These are phyloP conservation scores for Pleurotus platypus DNA, from an alignment of 768 basidiomycete genomes.

Conservation along the genomic window DNA sequence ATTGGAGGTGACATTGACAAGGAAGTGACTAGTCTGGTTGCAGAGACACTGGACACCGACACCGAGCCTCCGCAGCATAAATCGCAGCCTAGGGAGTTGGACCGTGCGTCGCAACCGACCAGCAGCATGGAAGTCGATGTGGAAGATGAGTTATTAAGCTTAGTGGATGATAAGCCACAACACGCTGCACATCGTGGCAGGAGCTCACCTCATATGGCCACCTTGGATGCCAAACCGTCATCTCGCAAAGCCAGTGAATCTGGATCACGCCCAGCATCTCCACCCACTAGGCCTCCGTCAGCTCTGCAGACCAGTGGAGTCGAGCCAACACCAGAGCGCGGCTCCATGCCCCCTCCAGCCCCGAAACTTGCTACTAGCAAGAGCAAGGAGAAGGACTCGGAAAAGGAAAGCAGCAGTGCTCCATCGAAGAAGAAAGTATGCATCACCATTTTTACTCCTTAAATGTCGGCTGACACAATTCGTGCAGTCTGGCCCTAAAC, in stretches of 20 bases:
- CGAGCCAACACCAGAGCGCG: conserved; percentile 36
- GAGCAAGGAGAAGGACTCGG: conserved; percentile 27
- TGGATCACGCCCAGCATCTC: conserved; percentile 10
- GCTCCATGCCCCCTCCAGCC: conserved; percentile 58
- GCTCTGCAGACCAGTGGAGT: conserved; percentile 11
- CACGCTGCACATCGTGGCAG: conserved; percentile 10
- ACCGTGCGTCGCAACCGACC: background rate
- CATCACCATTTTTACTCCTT: conserved; percentile 25
- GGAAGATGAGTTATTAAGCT: conserved; percentile 67
- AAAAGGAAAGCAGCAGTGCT: conserved; percentile 18
- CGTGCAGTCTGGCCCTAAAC: conserved; percentile 12
- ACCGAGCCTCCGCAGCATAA: conserved; percentile 10
- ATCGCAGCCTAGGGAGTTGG: background rate
- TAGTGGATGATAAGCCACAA: conserved; percentile 49
- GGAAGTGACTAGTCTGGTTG: conserved; percentile 40
- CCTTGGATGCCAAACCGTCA: conserved; percentile 9
- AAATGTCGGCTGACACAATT: background rate
- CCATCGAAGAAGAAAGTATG: conserved; percentile 40
- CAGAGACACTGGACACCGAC: conserved; percentile 33
- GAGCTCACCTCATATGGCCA: conserved; percentile 11
- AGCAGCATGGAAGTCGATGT: conserved; percentile 37
- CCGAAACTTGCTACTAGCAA: conserved; percentile 19
- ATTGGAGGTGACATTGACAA: conserved; percentile 36
- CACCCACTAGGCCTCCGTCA: conserved; percentile 8
- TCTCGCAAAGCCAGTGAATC: background rate